phyloP scores from a whole-genome alignment of 2,329 filamentous ascomycete species.

The Ramularia collo-cygni region DNA sequence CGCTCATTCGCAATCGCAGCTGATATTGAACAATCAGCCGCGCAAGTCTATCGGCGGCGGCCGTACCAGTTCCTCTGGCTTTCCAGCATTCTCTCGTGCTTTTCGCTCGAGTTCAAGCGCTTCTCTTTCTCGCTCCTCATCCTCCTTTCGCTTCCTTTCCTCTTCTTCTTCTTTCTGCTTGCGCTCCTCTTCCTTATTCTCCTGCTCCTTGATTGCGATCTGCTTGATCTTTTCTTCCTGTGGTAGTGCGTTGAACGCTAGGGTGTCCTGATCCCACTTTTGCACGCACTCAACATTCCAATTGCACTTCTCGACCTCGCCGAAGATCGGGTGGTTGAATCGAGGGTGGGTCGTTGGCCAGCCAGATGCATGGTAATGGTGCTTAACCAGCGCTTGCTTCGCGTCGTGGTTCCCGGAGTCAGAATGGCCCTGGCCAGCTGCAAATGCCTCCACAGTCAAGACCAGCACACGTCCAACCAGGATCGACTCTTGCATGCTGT shows the following conservation, averaged over 20 bases:
- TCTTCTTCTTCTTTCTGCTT: conserved; percentile 18
- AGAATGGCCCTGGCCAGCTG: conserved; percentile 66
- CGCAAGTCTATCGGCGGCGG: no score
- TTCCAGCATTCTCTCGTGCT: no score
- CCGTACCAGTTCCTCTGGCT: no score
- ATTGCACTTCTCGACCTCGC: conserved; percentile 64
- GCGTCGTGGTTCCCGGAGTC: conserved; percentile 65
- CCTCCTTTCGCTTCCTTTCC: conserved; percentile 14
- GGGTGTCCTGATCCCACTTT: conserved; percentile 59
- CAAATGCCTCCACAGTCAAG: conserved; percentile 64
- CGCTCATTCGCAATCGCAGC: no score
- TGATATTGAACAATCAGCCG: no score
- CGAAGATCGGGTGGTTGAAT: conserved; percentile 61
- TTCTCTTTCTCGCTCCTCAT: conserved; percentile 16
- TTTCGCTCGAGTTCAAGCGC: background rate
- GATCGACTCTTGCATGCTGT: conserved; percentile 59
- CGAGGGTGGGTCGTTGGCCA: conserved; percentile 63
- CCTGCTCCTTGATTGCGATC: conserved; percentile 25
- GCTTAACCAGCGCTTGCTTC: conserved; percentile 60
- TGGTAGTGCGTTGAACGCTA: conserved; percentile 51
- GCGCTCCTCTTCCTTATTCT: conserved; percentile 14
- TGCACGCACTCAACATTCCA: conserved; percentile 59
- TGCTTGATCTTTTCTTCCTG: conserved; percentile 54
- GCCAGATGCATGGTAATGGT: conserved; percentile 67
- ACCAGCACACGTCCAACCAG: conserved; percentile 59